A percentile compares a stretch with the other conserved stretches of the same genome.
These are phyloP conservation scores for Candida qinlingensis DNA, from an alignment of 805 yeast genomes.

Conservation along the genomic window DNA sequence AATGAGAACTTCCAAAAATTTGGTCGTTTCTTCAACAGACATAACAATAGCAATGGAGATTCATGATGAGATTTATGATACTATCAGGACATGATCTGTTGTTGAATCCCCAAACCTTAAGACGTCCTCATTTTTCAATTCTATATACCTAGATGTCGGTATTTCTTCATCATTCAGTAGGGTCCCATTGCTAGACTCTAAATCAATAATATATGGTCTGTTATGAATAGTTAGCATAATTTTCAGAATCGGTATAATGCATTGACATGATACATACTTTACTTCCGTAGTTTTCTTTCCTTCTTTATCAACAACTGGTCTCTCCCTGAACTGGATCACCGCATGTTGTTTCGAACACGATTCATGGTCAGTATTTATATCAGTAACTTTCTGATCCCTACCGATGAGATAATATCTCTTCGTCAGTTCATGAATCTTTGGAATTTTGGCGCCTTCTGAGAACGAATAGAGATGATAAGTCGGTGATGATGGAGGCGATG, in stretches of 20 bases:
- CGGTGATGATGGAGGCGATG: constrained; percentile 24
- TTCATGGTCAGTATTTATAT: constrained; percentile 31
- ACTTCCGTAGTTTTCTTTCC: not conserved
- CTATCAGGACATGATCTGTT: constrained; percentile 26
- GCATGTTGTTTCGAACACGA: constrained; percentile 45
- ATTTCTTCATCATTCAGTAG: constrained; percentile 34
- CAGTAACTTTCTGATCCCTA: constrained; percentile 30
- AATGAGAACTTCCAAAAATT: constrained; percentile 54
- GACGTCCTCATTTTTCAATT: constrained; percentile 36
- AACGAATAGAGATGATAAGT: constrained; percentile 28
- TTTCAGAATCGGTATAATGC: too few species aligned
- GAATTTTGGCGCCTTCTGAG: constrained; percentile 21
- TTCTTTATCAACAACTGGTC: not conserved
- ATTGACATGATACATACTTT: constrained; percentile 5
- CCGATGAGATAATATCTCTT: constrained; percentile 33
- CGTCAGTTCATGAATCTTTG: constrained; percentile 21
- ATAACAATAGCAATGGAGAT: constrained; percentile 11
- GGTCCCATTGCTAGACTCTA: constrained; percentile 45
- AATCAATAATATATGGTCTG: constrained; percentile 39
- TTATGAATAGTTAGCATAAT: too few species aligned
- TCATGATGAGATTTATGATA: not conserved
- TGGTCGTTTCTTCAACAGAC: constrained; percentile 51
- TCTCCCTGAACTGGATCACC: constrained; percentile 38
- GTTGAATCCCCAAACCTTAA: constrained; percentile 33
- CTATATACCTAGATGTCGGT: constrained; percentile 37